Conservation (phyloP, 2,329 filamentous ascomycete species). For the Pseudonectria buxi region DNA sequence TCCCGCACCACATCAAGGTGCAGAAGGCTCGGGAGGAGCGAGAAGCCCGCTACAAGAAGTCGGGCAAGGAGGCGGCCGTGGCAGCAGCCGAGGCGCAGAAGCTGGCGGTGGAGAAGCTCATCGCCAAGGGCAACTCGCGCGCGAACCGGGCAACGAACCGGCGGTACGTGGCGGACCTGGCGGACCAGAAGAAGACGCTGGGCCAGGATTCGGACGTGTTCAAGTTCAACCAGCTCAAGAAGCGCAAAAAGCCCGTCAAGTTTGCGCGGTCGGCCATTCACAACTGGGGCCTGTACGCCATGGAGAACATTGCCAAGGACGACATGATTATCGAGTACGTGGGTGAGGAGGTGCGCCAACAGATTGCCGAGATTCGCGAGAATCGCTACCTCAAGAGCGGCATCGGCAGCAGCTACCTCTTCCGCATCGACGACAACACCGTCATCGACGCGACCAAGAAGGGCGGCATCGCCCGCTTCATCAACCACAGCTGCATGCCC, state of each 20-base stretch:
- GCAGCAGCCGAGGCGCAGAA: conserved; percentile 65
- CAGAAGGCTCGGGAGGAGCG: conserved; percentile 86
- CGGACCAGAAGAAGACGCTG: conserved; percentile 84
- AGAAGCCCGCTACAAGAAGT: conserved; percentile 66
- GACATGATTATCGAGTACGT: conserved; percentile 99
- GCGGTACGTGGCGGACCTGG: conserved; percentile 87
- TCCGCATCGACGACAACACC: conserved; percentile 95
- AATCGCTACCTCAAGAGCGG: conserved; percentile 89
- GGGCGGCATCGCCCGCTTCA: conserved; percentile 95
- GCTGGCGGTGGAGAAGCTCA: conserved; percentile 69
- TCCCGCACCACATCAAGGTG: conserved; percentile 95
- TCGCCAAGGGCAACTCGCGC: conserved; percentile 82
- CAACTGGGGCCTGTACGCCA: conserved; percentile 96
- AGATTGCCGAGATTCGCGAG: conserved; percentile 95
- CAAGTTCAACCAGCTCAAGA: conserved; percentile 98
- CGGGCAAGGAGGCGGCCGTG: conserved; percentile 56
- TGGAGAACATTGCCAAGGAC: conserved; percentile 93
- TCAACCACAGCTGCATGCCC: conserved; percentile 96
- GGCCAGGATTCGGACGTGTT: conserved; percentile 83
- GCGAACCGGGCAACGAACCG: conserved; percentile 95
- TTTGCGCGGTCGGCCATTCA: conserved; percentile 97
- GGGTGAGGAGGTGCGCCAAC: conserved; percentile 92
- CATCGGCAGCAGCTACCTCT: conserved; percentile 94
- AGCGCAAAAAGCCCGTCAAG: conserved; percentile 97
- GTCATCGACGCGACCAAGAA: conserved; percentile 98